phyloP scores from a whole-genome alignment of 345 rosid genomes.

The Rhodomyrtus tomentosa region DNA sequence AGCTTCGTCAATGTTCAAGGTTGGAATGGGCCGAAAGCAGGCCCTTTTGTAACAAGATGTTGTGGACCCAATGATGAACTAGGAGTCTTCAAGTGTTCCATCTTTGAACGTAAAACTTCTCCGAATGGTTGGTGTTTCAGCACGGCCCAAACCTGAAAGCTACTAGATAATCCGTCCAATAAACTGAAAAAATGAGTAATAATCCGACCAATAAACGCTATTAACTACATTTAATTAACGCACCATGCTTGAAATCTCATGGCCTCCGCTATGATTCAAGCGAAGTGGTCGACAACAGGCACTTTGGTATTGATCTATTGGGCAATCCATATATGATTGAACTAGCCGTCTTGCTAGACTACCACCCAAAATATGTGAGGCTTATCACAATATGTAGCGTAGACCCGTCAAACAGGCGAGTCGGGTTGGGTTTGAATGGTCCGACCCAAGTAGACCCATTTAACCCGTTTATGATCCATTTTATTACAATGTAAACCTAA shows the following conservation, averaged over 20 bases:
- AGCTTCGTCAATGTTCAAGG: not conserved
- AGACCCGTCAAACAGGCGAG: too few species aligned
- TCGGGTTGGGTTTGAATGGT: too few species aligned
- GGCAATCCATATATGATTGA: not conserved
- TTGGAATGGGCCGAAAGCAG: not conserved
- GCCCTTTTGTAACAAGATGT: not conserved
- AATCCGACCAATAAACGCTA: not conserved
- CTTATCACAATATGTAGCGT: not conserved
- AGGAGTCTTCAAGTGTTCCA: not conserved
- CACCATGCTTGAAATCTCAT: not conserved
- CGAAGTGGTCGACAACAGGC: not conserved
- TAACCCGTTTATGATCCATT: too few species aligned
- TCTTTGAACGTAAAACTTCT: not conserved
- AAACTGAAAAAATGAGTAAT: not conserved
- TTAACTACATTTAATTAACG: not conserved
- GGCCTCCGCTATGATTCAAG: not conserved
- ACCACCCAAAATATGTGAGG: not conserved
- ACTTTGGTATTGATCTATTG: not conserved
- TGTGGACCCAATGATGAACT: not conserved
- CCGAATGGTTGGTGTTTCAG: not conserved
- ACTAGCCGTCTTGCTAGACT: not conserved
- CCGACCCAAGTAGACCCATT: too few species aligned
- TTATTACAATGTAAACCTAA: too few species aligned
- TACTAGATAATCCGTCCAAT: too few species aligned
- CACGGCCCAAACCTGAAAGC: not conserved